phyloP scores from a whole-genome alignment of 331 rosid genomes.

The Dryas integrifolia region DNA sequence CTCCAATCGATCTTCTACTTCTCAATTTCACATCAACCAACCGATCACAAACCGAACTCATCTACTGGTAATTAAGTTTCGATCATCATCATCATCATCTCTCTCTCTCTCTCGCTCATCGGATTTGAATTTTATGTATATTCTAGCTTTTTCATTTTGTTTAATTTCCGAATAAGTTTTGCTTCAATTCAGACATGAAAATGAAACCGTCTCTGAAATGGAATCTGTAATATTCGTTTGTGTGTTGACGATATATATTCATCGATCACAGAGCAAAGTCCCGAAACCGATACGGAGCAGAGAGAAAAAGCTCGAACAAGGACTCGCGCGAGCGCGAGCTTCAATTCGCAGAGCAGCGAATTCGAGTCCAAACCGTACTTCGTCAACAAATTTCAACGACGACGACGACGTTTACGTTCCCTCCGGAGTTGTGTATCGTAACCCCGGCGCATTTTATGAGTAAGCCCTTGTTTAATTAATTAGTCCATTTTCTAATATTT shows the following conservation, averaged over 20 bases:
- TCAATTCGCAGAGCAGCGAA: slow-evolving; percentile 36
- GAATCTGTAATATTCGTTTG: too few relatives aligned
- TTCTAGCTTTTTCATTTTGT: background rate
- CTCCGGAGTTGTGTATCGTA: slow-evolving; percentile 36
- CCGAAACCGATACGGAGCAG: slow-evolving; percentile 18
- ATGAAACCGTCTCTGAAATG: background rate
- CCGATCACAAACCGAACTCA: background rate
- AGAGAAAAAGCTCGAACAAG: slow-evolving; percentile 38
- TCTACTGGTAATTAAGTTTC: background rate
- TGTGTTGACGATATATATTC: background rate
- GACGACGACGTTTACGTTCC: slow-evolving; percentile 23
- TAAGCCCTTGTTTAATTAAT: slow-evolving; percentile 20
- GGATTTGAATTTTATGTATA: background rate
- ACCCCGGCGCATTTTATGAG: slow-evolving; percentile 56
- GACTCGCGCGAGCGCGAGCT: slow-evolving; percentile 48
- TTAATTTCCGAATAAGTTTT: background rate
- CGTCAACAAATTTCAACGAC: slow-evolving; percentile 1
- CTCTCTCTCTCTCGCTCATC: background rate
- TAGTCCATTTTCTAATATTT: background rate
- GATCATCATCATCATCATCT: background rate
- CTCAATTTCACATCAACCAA: background rate
- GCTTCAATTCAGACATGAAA: background rate
- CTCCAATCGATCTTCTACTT: background rate
- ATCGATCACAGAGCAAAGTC: slow-evolving; percentile 18
- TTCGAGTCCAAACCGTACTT: slow-evolving; percentile 4